Conservation (phyloP, 495 filamentous ascomycete species). For the Chaetomium fimeti region DNA sequence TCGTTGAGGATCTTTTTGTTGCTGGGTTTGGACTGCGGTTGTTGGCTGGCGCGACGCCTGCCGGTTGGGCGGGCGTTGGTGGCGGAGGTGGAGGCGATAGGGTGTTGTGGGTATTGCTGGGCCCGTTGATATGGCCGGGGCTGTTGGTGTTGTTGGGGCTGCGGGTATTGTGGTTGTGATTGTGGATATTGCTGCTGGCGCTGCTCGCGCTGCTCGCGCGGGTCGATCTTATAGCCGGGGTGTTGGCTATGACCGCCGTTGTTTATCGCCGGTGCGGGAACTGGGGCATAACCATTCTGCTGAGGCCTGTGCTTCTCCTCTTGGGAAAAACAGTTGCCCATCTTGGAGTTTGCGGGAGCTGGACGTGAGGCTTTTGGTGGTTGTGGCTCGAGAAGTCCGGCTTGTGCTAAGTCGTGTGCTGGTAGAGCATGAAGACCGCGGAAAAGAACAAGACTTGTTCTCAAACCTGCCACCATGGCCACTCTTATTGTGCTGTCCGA, state of each 20-base stretch:
- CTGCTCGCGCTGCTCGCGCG: not conserved
- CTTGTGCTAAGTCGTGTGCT: slow-evolving; percentile 17
- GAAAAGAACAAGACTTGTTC: slow-evolving; percentile 23
- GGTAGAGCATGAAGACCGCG: slow-evolving; percentile 14
- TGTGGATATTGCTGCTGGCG: not conserved
- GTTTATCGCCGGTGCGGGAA: too few species aligned
- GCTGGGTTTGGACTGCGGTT: not conserved
- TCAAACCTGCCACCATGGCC: slow-evolving; percentile 27
- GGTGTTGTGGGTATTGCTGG: too few species aligned
- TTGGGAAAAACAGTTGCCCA: slow-evolving; percentile 12
- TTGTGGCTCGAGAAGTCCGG: not conserved
- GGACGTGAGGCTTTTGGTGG: not conserved
- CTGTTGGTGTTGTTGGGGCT: not conserved
- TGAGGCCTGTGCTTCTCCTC: too few species aligned
- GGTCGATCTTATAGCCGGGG: not conserved
- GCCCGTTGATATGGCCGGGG: too few species aligned
- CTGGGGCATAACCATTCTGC: not conserved
- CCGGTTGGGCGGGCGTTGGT: not conserved
- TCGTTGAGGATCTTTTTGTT: not conserved
- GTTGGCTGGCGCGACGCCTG: too few species aligned
- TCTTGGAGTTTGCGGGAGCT: not conserved
- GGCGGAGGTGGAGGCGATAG: too few species aligned
- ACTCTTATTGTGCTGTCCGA: slow-evolving; percentile 20
- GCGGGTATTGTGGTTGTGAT: not conserved
- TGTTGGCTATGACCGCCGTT: not conserved